These are phyloP conservation scores for Chaetomium strumarium DNA, from an alignment of 2,329 filamentous ascomycete genomes.

Conservation along the genomic window DNA sequence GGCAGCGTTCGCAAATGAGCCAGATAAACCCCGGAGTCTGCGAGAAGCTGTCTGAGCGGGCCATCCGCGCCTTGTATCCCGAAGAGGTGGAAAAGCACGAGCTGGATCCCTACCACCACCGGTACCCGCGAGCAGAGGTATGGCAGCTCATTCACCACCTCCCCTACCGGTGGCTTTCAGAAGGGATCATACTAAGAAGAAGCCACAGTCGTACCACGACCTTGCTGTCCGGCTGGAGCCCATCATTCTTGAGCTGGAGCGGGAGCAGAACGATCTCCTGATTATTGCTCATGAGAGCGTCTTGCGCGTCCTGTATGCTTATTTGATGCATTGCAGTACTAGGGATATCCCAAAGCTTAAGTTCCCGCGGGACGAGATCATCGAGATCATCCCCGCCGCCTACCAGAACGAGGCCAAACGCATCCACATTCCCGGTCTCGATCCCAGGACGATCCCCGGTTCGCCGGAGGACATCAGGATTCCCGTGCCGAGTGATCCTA, in stretches of 20 bases:
- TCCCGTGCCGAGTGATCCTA: slow-evolving; percentile 54
- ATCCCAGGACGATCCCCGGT: slow-evolving; percentile 62
- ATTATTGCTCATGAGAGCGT: slow-evolving; percentile 98
- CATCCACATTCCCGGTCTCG: slow-evolving; percentile 71
- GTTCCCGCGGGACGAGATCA: slow-evolving; percentile 95
- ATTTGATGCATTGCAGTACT: slow-evolving; percentile 97
- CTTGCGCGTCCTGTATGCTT: slow-evolving; percentile 92
- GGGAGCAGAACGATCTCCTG: slow-evolving; percentile 93
- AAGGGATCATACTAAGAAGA: slow-evolving; percentile 3
- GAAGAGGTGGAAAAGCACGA: slow-evolving; percentile 93
- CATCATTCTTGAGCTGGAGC: slow-evolving; percentile 93
- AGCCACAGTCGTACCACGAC: slow-evolving; percentile 82
- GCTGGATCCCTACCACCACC: slow-evolving; percentile 90
- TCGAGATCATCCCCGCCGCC: slow-evolving; percentile 94
- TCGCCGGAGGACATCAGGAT: slow-evolving; percentile 79
- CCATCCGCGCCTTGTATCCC: slow-evolving; percentile 75
- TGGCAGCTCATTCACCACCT: slow-evolving; percentile 20
- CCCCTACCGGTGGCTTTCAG: not conserved
- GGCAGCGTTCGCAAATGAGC: slow-evolving; percentile 92
- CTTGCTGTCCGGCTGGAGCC: slow-evolving; percentile 96
- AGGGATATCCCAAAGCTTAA: slow-evolving; percentile 88
- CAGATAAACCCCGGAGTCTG: slow-evolving; percentile 95
- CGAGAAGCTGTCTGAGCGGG: slow-evolving; percentile 82
- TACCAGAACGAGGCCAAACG: slow-evolving; percentile 95
- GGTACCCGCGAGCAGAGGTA: slow-evolving; percentile 91